Evolutionary conservation across 2,329 filamentous ascomycete species (phyloP), one percentile per base, ranked within the genome.

Genomic region (Colletotrichum viniferum): DNA sequence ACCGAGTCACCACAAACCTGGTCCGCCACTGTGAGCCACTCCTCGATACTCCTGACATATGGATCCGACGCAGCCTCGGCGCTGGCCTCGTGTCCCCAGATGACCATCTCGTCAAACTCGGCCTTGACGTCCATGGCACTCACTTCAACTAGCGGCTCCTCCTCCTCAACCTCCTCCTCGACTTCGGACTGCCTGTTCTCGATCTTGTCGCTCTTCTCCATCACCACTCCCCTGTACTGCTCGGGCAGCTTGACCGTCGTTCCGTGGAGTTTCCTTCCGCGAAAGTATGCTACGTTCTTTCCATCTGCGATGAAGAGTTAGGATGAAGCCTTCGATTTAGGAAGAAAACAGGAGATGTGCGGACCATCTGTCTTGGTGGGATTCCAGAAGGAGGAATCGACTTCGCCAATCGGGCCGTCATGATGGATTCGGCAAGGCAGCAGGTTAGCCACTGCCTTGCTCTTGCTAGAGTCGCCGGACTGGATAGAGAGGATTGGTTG

Each of bases 401-500:
- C 86, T 2, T 91, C 87, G 66, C 92, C 90, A 69, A 96, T 87
- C 2, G 92, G 88, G 2, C 96, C 96, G 79, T 94, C 91, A 83
- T 97, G 93, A 79, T 96, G 90, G 81, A 98, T 91, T 70, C 92
- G 91, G 80, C 95, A 97, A 5, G 96, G 96, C 16, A 98, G 88
- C 24, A 98, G 86, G 80, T 98, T 93, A 5, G 93, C 90, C 0
- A 88, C 91, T 70, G 87, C 87, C 74, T 88, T 87, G 24, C 73
- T 72, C 34, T 69, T 73, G 7, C 74, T 69, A 4, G 79, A 69
- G 28, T 78, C 71, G 7, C 80, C 76, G n/a, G 78, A 70, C 28
- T 82, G 81, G 34, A 90, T 80, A 5, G 81, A 79, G 30, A 90
- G 83, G 18, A 89, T 88, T 48, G 85, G 82, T 72, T 85, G 84